A percentile compares a stretch with the other conserved stretches of the same genome.
These are phyloP conservation scores for Curvularia verruculosa DNA, from an alignment of 2,329 filamentous ascomycete genomes.

Conservation along the genomic window DNA sequence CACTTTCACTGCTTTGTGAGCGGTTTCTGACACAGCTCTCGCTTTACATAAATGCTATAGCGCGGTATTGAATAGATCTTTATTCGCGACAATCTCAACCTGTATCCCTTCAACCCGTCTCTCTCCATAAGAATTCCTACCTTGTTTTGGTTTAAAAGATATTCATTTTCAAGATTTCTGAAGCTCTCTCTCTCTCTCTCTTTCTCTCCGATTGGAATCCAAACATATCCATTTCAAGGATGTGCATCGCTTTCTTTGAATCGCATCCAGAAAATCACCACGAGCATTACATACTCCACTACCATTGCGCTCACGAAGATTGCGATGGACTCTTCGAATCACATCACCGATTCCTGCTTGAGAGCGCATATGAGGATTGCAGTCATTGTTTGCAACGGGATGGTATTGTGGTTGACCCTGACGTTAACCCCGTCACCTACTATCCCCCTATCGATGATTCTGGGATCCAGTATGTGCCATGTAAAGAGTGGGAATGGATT, in stretches of 20 bases:
- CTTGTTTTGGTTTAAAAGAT: not conserved
- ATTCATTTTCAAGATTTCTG: not conserved
- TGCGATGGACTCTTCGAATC: conserved; percentile 3
- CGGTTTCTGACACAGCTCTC: not conserved
- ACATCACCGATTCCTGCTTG: conserved; percentile 7
- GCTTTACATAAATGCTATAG: not conserved
- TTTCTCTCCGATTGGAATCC: too few relatives aligned
- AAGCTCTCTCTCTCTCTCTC: not conserved
- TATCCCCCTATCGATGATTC: not conserved
- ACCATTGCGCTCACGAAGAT: conserved; percentile 12
- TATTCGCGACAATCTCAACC: not conserved
- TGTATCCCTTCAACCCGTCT: not conserved
- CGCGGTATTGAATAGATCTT: not conserved
- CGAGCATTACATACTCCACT: not conserved
- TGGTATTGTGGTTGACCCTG: not conserved
- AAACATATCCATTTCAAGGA: not conserved
- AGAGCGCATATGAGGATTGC: conserved; percentile 2
- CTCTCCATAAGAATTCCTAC: not conserved
- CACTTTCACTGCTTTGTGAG: not conserved
- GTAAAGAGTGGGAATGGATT: not conserved
- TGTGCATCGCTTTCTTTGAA: conserved; percentile 20
- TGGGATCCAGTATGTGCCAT: not conserved
- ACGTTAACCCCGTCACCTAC: not conserved
- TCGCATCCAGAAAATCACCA: not conserved
- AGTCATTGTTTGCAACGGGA: not conserved